Conservation (phyloP, 495 filamentous ascomycete genomes). For the Sordaria brevicollis region DNA sequence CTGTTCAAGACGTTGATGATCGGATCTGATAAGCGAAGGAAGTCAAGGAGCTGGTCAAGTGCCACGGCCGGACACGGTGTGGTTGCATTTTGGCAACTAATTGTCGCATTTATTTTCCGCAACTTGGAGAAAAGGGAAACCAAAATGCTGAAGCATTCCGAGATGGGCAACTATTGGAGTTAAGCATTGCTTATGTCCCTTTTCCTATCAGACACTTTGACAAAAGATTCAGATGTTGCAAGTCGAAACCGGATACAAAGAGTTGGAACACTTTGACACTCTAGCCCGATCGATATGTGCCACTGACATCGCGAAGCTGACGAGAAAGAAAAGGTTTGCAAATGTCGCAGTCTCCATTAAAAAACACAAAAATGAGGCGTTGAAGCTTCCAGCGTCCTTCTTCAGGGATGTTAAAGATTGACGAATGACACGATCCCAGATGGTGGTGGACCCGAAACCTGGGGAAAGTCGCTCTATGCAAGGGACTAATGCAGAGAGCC, state of each 20-base stretch:
- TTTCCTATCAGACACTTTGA: not conserved
- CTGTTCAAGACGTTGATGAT: not conserved
- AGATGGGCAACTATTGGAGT: not conserved
- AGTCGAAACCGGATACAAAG: not conserved
- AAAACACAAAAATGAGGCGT: not conserved
- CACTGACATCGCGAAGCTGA: not conserved
- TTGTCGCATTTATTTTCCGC: not conserved
- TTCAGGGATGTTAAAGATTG: not conserved
- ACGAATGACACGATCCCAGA: not conserved
- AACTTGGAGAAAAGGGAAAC: not conserved
- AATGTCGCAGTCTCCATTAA: not conserved
- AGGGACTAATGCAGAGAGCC: not conserved
- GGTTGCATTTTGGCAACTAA: not conserved
- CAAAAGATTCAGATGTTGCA: not conserved
- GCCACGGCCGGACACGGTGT: not conserved
- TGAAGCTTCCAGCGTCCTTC: not conserved
- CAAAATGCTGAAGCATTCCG: not conserved
- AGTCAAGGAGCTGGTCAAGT: not conserved
- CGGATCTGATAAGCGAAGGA: conserved; percentile 9
- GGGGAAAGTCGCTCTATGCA: not conserved
- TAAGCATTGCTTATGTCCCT: not conserved
- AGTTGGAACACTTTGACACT: not conserved
- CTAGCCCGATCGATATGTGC: not conserved
- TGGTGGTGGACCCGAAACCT: not conserved
- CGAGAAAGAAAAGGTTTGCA: not conserved